phyloP scores from a whole-genome alignment of 2,329 filamentous ascomycete species.

The Ambrosiella cleistominuta region DNA sequence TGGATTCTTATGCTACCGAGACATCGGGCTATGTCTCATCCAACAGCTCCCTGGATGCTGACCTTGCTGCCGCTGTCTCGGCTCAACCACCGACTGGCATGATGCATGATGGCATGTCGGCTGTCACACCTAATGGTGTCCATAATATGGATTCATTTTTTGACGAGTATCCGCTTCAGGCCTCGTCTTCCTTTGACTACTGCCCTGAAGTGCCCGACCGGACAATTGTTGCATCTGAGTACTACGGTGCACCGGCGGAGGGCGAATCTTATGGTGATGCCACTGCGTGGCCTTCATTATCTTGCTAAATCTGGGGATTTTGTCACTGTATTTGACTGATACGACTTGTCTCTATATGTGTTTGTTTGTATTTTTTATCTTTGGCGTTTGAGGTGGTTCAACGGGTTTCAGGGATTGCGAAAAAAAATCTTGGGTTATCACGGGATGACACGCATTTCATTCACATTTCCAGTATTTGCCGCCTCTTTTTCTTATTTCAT shows the following conservation, averaged over 20 bases:
- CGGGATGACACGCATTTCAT: conserved; percentile 4
- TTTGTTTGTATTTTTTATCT: conserved; percentile 13
- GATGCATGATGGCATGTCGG: neutral
- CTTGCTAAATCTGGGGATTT: neutral
- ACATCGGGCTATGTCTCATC: conserved; percentile 9
- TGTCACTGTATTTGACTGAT: neutral
- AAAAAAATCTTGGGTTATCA: conserved; percentile 2
- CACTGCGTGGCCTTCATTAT: conserved; percentile 3
- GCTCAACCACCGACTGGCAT: neutral
- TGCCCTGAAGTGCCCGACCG: conserved; percentile 2
- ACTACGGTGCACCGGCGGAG: neutral
- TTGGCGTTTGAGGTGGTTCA: conserved; percentile 3
- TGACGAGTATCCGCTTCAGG: conserved; percentile 1
- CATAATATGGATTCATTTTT: conserved; percentile 7
- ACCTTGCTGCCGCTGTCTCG: neutral
- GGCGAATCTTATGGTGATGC: conserved; percentile 12
- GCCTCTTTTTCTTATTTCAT: conserved; percentile 14
- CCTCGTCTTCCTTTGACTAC: neutral
- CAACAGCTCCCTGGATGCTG: neutral
- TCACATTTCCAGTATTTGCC: conserved; percentile 10
- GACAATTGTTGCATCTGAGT: conserved; percentile 1
- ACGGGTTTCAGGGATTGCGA: neutral
- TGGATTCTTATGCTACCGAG: conserved; percentile 7
- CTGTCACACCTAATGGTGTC: neutral
- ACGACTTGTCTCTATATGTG: conserved; percentile 12